Evolutionary conservation across 257 asterid species (phyloP).

Genomic region (Asclepias syriaca): DNA sequence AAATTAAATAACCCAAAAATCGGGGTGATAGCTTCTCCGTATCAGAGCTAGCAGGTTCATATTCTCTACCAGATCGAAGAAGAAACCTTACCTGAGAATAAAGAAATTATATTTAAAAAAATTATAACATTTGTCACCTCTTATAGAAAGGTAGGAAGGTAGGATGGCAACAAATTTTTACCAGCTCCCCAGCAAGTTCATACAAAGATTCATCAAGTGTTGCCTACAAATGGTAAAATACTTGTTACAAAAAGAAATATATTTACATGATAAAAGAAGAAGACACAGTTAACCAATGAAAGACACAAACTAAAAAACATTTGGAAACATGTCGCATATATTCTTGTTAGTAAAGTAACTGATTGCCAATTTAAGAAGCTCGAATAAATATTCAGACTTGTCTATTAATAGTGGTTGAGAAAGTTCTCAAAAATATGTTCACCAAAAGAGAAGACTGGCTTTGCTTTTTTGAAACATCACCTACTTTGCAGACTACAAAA

Average conservation of each 20-base stretch:
- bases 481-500: background rate
- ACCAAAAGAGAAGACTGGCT: background rate
- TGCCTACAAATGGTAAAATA: slow-evolving; percentile 57
- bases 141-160: slow-evolving; percentile 14
- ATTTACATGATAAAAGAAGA: slow-evolving; percentile 12
- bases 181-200: slow-evolving; percentile 99
- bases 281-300: background rate
- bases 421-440: background rate
- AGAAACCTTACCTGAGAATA: slow-evolving; percentile 84
- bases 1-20: slow-evolving; percentile 79
- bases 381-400: background rate
- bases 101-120: slow-evolving; percentile 1
- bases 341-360: background rate
- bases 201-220: slow-evolving; percentile 89
- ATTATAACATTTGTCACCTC: slow-evolving; percentile 12
- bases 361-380: background rate
- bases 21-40: slow-evolving; percentile 77
- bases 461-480: background rate
- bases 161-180: slow-evolving; percentile 27
- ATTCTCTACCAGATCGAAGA: slow-evolving; percentile 95
- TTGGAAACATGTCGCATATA: background rate
- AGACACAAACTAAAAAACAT: background rate
- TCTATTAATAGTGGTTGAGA: background rate
- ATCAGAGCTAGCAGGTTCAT: slow-evolving; percentile 61
- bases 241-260: slow-evolving; percentile 25